Conservation (phyloP, 1,284 basidiomycete species). For the Trichosporon sp. region DNA sequence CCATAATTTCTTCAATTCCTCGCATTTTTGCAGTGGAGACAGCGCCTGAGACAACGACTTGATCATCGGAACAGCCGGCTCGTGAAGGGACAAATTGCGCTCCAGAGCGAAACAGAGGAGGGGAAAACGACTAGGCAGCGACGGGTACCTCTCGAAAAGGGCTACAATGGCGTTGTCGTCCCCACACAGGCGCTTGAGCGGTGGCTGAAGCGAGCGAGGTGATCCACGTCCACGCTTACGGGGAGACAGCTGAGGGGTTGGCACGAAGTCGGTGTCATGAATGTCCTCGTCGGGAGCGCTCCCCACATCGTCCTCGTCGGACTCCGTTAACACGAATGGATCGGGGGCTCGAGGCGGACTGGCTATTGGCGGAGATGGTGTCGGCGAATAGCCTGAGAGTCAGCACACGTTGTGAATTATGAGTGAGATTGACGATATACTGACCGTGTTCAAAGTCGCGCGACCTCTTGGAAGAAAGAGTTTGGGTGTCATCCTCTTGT, state of each 20-base stretch:
- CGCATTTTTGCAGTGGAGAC: slow-evolving; percentile 36
- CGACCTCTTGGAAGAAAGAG: background rate
- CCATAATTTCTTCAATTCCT: slow-evolving; percentile 33
- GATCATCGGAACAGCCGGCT: slow-evolving; percentile 43
- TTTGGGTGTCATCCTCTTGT: background rate
- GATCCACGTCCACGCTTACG: background rate
- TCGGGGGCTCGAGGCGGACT: background rate
- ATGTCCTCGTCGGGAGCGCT: background rate
- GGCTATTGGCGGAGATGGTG: background rate
- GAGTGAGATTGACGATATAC: background rate
- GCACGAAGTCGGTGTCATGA: background rate
- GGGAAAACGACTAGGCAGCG: slow-evolving; percentile 37
- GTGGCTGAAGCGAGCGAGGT: background rate
- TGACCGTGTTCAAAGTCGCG: background rate
- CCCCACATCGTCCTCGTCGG: background rate
- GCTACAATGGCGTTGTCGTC: slow-evolving; percentile 21
- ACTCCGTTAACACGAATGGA: background rate
- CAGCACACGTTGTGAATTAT: background rate
- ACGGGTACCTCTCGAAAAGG: slow-evolving; percentile 35
- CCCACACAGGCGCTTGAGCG: background rate
- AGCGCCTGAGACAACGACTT: slow-evolving; percentile 42
- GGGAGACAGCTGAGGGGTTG: background rate
- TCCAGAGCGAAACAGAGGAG: slow-evolving; percentile 46
- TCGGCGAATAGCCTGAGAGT: background rate
- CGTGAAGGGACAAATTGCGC: slow-evolving; percentile 43